A percentile compares a stretch with the other conserved stretches of the same genome.
Evolutionary conservation across 1,284 basidiomycete genomes (phyloP).

Genomic region (Cutaneotrichosporon dermatis): DNA sequence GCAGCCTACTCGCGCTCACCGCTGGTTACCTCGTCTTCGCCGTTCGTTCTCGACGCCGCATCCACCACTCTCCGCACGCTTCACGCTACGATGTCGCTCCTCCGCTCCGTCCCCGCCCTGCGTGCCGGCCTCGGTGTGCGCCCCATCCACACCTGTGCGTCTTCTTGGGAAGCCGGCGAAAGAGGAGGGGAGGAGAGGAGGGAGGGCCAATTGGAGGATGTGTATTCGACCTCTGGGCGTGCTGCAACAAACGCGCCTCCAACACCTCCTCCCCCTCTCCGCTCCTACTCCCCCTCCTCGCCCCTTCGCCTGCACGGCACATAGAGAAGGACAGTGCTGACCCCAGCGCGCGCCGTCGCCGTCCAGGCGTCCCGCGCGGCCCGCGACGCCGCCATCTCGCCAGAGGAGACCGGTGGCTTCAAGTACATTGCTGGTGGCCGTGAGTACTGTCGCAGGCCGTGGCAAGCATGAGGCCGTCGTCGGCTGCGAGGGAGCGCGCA

Average conservation of each 20-base stretch:
- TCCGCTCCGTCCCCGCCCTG: constrained; percentile 26
- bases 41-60: constrained; percentile 1
- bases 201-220: neutral
- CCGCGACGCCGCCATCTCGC: constrained; percentile 22
- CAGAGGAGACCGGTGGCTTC: constrained; percentile 47
- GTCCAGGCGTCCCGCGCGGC: constrained; percentile 31
- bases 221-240: too few species aligned
- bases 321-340: neutral
- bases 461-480: too few species aligned
- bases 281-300: too few species aligned
- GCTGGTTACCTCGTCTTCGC: too few species aligned
- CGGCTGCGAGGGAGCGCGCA: too few species aligned
- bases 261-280: too few species aligned
- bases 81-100: constrained; percentile 34
- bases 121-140: constrained; percentile 36
- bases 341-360: constrained; percentile 35
- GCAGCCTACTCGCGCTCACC: too few species aligned
- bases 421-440: constrained; percentile 45
- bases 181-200: too few species aligned
- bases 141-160: constrained; percentile 39
- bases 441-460: constrained; percentile 3
- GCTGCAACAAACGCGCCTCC: too few species aligned
- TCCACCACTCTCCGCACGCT: constrained; percentile 8
- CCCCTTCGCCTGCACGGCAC: too few species aligned
- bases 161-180: too few species aligned